Base-by-base conservation (phyloP, 495 filamentous ascomycete genomes). In the Pyronema omphalodes region DNA sequence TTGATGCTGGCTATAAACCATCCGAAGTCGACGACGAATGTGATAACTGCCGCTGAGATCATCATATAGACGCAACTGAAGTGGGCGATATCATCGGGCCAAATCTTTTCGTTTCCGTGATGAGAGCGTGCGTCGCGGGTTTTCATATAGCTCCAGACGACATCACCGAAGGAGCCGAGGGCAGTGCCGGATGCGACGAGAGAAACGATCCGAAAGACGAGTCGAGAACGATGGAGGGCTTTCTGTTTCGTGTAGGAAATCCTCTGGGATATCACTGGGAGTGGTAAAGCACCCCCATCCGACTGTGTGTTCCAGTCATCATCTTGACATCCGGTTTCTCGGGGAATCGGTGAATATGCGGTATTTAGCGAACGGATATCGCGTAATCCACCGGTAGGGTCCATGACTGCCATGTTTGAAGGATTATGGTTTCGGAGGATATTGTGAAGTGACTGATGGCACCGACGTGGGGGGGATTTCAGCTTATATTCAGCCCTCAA, bases 371-470 rank as follows among this genome's bases (percentile, higher is more conserved):
- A 29, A 29, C 23, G 23, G 47, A 50, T 50, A 5, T 34, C 19
- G 47, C 18, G 19, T 12, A 50, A 34, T 9, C 47, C 47, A 12
- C 47, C 47, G 18, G 47, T 50, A 34, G 47, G 47, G 29, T 50
- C 47, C 29, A 50, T 50, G 12, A 50, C 19, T 34, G 47, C 29
- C 47, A 50, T 50, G 9, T 12, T 50, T 34, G 47, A n/a, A 34
- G 47, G 23, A 19, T 47, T 12, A 2, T 29, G 39, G 6, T 43
- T 43, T 12, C 39, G 39, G 39, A 43, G 39, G 11, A 17, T 43
- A 17, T 43, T 43, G 23, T 29, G 23, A 29, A 29, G 23, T 29
- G 23, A 29, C 5, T 29, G 23, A 29, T 5, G 23, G 23, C 23
- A 5, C 23, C 23, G 23, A 29, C 23, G 23, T n/a, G n/a, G 5